A percentile compares a stretch with the other conserved stretches of the same genome.
Evolutionary conservation across 805 yeast species (phyloP).

Genomic region (Barnettozyma vustinii): DNA sequence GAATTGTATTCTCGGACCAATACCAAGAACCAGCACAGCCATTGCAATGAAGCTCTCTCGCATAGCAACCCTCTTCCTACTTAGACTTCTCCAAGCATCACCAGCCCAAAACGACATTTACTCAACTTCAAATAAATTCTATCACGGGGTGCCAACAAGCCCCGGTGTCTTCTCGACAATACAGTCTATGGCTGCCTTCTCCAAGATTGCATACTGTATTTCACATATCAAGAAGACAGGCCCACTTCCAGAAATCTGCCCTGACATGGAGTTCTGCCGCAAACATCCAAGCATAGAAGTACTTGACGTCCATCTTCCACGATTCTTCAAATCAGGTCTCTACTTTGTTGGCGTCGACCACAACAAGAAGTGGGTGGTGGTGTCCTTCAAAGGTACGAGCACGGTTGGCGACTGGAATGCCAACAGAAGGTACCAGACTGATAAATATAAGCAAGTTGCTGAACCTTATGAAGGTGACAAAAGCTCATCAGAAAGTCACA

Average conservation of each 20-base stretch:
- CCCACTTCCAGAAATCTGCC: constrained; percentile 11
- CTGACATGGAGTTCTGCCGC: constrained; percentile 10
- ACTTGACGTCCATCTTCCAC: not conserved
- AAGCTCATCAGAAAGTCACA: not conserved
- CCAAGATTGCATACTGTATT: constrained; percentile 20
- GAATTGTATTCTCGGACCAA: too few species aligned
- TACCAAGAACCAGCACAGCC: not conserved
- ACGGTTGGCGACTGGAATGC: constrained; percentile 6
- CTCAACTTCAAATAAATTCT: not conserved
- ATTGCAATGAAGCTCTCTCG: not conserved
- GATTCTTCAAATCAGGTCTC: constrained; percentile 9
- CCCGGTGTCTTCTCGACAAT: not conserved
- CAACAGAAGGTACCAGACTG: constrained; percentile 4
- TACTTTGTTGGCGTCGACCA: constrained; percentile 2
- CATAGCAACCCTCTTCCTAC: not conserved
- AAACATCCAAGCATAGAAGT: not conserved
- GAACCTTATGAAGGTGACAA: not conserved
- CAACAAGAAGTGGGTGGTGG: not conserved
- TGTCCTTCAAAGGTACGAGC: constrained; percentile 5
- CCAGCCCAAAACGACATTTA: not conserved
- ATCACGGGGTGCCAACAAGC: not conserved
- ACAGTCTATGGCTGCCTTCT: constrained; percentile 10
- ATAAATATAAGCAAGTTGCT: not conserved
- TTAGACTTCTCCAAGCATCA: not conserved
- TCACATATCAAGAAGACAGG: constrained; percentile 9